A percentile compares a stretch with the other conserved stretches of the same genome.
Evolutionary conservation across 2,329 filamentous ascomycete genomes (phyloP).

Genomic region (Bertia moriformis): DNA sequence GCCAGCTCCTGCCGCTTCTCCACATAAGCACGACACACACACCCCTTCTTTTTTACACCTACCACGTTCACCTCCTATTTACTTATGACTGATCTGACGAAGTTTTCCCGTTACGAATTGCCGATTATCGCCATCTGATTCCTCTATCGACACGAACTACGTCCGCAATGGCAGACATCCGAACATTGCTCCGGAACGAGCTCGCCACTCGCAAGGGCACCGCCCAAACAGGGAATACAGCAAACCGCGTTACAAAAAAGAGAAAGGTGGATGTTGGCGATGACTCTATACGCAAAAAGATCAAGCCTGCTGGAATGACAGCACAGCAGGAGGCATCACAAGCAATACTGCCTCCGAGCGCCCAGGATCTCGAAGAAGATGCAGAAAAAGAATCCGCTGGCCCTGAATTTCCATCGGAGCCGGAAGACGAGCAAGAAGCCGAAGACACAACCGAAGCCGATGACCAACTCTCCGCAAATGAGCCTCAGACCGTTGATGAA

Average conservation of each 20-base stretch:
- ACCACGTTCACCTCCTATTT: too few relatives aligned
- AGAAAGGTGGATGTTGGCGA: not conserved
- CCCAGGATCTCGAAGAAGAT: not conserved
- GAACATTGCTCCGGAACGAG: not conserved
- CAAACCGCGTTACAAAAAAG: not conserved
- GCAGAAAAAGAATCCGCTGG: not conserved
- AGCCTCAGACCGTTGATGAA: constrained; percentile 40
- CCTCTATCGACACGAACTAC: not conserved
- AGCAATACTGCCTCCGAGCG: not conserved
- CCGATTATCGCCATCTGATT: not conserved
- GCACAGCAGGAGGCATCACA: not conserved
- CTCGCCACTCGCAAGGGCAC: not conserved
- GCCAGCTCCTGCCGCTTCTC: too few relatives aligned
- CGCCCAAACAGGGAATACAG: not conserved
- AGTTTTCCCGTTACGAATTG: not conserved
- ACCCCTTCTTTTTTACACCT: not conserved
- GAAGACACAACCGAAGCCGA: not conserved
- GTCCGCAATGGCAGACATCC: not conserved
- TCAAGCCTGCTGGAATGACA: not conserved
- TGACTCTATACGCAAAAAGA: not conserved
- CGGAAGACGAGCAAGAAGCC: not conserved
- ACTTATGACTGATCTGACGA: not conserved
- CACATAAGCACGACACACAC: too few relatives aligned
- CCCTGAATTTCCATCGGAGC: not conserved
- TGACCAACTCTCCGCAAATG: not conserved